Percentiles rank a stretch among this genome's conserved stretches.
Evolutionary conservation across 202 grass and related monocot species (phyloP).

Genomic region (Digitaria exilis): DNA sequence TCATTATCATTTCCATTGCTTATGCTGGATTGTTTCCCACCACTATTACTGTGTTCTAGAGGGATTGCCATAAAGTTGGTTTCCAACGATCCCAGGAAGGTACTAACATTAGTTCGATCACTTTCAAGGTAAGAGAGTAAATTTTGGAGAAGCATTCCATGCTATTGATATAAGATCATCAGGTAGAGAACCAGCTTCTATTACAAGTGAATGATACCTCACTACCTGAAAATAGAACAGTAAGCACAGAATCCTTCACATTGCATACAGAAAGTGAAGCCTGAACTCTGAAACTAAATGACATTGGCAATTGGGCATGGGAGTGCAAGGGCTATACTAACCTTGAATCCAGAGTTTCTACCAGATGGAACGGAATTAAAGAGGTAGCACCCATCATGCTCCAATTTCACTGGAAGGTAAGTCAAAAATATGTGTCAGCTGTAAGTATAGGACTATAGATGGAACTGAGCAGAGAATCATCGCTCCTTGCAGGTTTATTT

Average conservation of each 20-base stretch:
- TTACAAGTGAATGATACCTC: slow-evolving; percentile 96
- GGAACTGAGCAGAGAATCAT: background rate
- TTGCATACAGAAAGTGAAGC: too few species aligned
- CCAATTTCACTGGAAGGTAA: slow-evolving; percentile 76
- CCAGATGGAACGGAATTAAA: slow-evolving; percentile 85
- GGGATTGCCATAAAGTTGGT: background rate
- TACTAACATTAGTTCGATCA: slow-evolving; percentile 39
- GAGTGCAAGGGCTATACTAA: slow-evolving; percentile 35
- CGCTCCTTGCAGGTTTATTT: background rate
- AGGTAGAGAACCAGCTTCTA: slow-evolving; percentile 70
- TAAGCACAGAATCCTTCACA: too few species aligned
- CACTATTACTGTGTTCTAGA: slow-evolving; percentile 13
- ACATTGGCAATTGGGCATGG: too few species aligned
- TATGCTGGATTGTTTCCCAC: slow-evolving; percentile 8
- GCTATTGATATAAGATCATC: slow-evolving; percentile 78
- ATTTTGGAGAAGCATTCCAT: slow-evolving; percentile 72
- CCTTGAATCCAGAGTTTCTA: slow-evolving; percentile 92
- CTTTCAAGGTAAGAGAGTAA: slow-evolving; percentile 71
- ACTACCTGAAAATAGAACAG: slow-evolving; percentile 66
- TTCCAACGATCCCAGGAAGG: slow-evolving; percentile 36
- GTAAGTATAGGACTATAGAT: background rate
- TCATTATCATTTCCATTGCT: slow-evolving; percentile 17
- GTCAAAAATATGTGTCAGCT: slow-evolving; percentile 21
- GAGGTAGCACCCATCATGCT: slow-evolving; percentile 69
- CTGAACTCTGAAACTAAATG: background rate